Evolutionary conservation across 441 rosid genomes (phyloP), one percentile per base, ranked within the genome.

Genomic region (Populus hybrid): DNA sequence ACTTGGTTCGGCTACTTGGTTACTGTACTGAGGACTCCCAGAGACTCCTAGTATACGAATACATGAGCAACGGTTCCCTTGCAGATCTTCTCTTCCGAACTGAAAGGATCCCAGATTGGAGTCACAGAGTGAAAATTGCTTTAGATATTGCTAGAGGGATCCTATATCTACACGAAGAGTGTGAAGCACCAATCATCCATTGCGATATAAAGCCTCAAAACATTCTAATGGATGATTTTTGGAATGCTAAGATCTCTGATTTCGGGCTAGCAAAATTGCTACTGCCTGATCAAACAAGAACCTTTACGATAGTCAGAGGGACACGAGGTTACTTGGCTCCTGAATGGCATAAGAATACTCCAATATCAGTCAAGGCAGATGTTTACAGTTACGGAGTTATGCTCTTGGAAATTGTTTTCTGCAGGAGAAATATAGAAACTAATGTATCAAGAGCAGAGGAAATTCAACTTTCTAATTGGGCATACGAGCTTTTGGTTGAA

Each of bases 171-270:
- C 24, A 24, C 24, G 24, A 24, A 24, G 24, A 24, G 24, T 24
- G 24, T 24, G 24, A 24, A 24, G 24, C 24, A 24, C 24, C 24
- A 24, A 24, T 24, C 24, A 24, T 84, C 30, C 86, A 83, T 46
- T 87, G 89, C 10, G 79, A 84, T 36, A 79, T 86, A 16, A 86
- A 85, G 23, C 86, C 81, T 6, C 86, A 84, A 14, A 85, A 83
- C 79, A 83, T 86, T 23, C 76, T 82, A 2, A 68, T 84, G 76
- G 84, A 77, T 34, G 34, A 78, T 21, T 69, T 4, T 6, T 26
- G 65, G 73, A 54, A 21, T 6, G 81, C 83, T 0, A 86, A 80
- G 35, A 78, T 86, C 10, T 76, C 86, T 0, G 83, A 86, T 77
- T 84, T 86, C 5, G 81, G 88, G 5, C 70, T 86, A 6, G 84